phyloP scores from a whole-genome alignment of 148 eudicot species.

The Persicaria tinctoria region DNA sequence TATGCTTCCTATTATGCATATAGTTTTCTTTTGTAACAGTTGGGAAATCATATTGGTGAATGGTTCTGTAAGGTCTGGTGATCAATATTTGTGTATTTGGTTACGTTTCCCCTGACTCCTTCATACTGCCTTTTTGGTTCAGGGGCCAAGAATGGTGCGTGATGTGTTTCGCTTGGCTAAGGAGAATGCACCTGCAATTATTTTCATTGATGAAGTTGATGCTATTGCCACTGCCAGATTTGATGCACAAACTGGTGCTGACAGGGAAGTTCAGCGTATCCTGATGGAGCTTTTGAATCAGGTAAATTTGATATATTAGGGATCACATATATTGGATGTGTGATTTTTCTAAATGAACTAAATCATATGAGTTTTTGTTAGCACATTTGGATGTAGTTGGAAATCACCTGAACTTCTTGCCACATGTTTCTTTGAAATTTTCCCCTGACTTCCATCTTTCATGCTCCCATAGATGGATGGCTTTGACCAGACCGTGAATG shows the following conservation, averaged over 20 bases:
- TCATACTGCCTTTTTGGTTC: neutral
- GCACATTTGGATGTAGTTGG: neutral
- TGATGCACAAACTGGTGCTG: conserved; percentile 99
- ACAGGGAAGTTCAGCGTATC: conserved; percentile 95
- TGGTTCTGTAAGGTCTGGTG: neutral
- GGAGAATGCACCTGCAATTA: conserved; percentile 94
- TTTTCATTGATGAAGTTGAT: conserved; percentile 92
- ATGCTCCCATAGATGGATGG: conserved; percentile 67
- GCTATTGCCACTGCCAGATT: conserved; percentile 96
- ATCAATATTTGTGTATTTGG: neutral
- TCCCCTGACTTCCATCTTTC: neutral
- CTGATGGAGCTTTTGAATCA: conserved; percentile 95
- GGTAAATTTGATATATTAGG: conserved; percentile 30
- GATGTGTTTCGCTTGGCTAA: conserved; percentile 96
- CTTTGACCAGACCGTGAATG: conserved; percentile 88
- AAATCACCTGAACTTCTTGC: neutral
- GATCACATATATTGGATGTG: neutral
- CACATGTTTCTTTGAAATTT: neutral
- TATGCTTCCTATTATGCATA: neutral
- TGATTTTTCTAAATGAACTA: neutral
- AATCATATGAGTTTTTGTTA: neutral
- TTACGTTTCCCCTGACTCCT: neutral
- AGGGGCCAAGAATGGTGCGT: conserved; percentile 97
- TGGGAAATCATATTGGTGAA: neutral
- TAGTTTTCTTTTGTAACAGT: neutral